Percentiles rank a stretch among this genome's conserved stretches.
phyloP scores from a whole-genome alignment of 768 basidiomycete genomes.

The Termitomyces sp. region DNA sequence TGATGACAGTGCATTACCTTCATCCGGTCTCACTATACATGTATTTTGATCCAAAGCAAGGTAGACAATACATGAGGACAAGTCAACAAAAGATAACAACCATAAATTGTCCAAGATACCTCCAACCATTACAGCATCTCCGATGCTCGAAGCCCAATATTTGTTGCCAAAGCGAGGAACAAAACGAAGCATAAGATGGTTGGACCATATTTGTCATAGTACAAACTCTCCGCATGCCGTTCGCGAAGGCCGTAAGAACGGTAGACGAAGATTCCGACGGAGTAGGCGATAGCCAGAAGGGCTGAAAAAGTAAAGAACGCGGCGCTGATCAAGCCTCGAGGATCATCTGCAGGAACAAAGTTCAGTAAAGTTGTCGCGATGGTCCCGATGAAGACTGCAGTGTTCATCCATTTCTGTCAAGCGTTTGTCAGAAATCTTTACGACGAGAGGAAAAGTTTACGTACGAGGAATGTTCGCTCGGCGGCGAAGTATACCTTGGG shows the following conservation, averaged over 20 bases:
- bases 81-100: neutral
- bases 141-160: constrained; percentile 62
- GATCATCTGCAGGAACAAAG: constrained; percentile 70
- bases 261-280: constrained; percentile 74
- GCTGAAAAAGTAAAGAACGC: constrained; percentile 88
- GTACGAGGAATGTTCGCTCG: constrained; percentile 88
- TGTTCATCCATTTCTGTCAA: constrained; percentile 82
- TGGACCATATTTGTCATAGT: constrained; percentile 88
- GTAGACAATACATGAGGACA: neutral
- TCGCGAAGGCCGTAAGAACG: constrained; percentile 64
- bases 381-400: constrained; percentile 79
- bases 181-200: constrained; percentile 67
- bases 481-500: constrained; percentile 98
- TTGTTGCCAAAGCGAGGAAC: constrained; percentile 63
- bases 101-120: neutral
- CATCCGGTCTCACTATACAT: neutral
- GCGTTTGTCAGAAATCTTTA: constrained; percentile 1
- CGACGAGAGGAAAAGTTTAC: constrained; percentile 22
- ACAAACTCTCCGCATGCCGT: constrained; percentile 71
- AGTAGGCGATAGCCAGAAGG: constrained; percentile 82
- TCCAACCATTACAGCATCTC: constrained; percentile 35
- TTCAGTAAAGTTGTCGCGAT: constrained; percentile 90
- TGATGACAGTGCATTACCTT: neutral
- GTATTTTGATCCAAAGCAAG: neutral
- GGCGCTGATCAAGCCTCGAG: constrained; percentile 79